Evolutionary conservation across 129 eudicot genomes (phyloP), one percentile per base, ranked within the genome.

Genomic region (Flaveria bidentis): DNA sequence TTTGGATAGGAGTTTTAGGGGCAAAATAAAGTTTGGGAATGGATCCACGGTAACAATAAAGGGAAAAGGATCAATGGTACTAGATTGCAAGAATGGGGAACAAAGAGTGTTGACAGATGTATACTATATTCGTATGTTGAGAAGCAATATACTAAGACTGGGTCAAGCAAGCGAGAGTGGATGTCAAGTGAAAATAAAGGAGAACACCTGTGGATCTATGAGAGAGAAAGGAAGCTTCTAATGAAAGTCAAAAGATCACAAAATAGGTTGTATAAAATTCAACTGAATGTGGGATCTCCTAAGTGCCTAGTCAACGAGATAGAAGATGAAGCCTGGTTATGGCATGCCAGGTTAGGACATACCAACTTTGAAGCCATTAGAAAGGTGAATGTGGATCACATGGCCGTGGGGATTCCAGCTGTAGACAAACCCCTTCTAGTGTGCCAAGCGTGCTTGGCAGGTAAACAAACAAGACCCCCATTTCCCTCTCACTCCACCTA

Each of bases 321-420:
- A 13, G 17, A 51, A 2, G 56, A 13, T 25, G 28, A 4, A 3
- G 18, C 57, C 7, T 51, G 57, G 57, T 0, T 1, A 3, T 16
- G 57, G 57, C 57, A 51, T 51, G 57, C 6, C 0, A 0, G 57
- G 7, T 0, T 51, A 4, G 57, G 57, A 9, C 57, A 51, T 1
- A 3, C 15, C 7, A 51, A 51, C 0, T 51, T 51, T 51, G 18
- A 51, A 0, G 5, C 57, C 5, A 14, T 51, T 1, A 51, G 7
- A 3, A 14, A 0, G 0, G 16, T 51, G 57, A 1, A 0, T 2
- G 0, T 2, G 15, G 3, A 16, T 0, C 1, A 51, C 0, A 14
- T 16, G 18, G 57, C 15, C 1, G 0, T 3, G 5, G 58, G 58
- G 7, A 8, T 52, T 0, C 58, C 58, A 0, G 1, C 1, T 0